Conservation (phyloP, 352 stramenopile species). For the Peronospora farinosa region DNA sequence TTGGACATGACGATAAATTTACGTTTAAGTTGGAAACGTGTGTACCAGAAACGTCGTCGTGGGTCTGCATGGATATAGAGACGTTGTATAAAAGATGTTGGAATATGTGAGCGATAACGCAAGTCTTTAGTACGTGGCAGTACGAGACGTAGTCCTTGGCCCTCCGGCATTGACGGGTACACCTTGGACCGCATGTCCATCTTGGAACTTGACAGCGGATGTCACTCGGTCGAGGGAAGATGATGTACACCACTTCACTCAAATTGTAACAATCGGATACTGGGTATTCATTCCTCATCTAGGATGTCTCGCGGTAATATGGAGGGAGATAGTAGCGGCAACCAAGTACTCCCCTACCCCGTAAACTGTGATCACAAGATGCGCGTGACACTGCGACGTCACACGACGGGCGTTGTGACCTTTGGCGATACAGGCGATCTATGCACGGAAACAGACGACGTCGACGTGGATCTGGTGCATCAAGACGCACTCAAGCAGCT, state of each 20-base stretch:
- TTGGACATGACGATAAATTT: conserved; percentile 74
- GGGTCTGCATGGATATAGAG: conserved; percentile 51
- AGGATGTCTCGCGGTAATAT: conserved; percentile 19
- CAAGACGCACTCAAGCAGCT: conserved; percentile 64
- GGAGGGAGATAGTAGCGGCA: background rate
- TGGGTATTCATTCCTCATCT: too few relatives aligned
- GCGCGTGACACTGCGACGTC: conserved; percentile 56
- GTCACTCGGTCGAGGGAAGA: conserved; percentile 11
- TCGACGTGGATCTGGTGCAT: conserved; percentile 70
- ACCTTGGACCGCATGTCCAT: conserved; percentile 57
- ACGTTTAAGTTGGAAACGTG: conserved; percentile 49
- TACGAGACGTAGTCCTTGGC: conserved; percentile 35
- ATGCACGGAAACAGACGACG: conserved; percentile 72
- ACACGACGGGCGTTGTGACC: conserved; percentile 76
- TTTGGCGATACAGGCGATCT: conserved; percentile 74
- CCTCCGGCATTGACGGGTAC: conserved; percentile 53
- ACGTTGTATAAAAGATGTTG: conserved; percentile 36
- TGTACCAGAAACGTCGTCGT: conserved; percentile 40
- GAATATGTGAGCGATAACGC: conserved; percentile 44
- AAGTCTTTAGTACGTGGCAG: conserved; percentile 54
- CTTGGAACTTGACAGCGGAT: background rate
- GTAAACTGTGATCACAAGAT: conserved; percentile 21
- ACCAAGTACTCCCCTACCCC: background rate
- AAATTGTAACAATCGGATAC: conserved; percentile 9
- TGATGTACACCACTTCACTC: conserved; percentile 10